A percentile compares a stretch with the other conserved stretches of the same genome.
Evolutionary conservation across 441 rosid genomes (phyloP).

Genomic region (Arabidopsis hybrid): DNA sequence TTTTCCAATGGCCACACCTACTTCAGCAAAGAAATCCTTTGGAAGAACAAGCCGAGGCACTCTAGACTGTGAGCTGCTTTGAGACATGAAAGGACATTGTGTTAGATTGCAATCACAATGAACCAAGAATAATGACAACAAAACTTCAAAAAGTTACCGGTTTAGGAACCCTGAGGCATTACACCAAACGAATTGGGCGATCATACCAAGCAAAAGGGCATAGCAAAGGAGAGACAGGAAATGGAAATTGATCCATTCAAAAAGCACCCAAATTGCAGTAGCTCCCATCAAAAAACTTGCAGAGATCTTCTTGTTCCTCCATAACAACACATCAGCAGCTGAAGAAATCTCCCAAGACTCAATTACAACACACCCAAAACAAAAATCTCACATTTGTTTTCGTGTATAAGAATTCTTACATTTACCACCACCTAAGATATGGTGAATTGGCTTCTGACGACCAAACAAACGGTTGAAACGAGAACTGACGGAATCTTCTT

Average conservation of each 20-base stretch:
- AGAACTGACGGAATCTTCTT: constrained; percentile 65
- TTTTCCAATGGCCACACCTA: constrained; percentile 64
- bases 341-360: constrained; percentile 37
- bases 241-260: constrained; percentile 96
- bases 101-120: constrained; percentile 17
- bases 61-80: constrained; percentile 64
- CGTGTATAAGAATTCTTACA: constrained; percentile 41
- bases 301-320: constrained; percentile 99
- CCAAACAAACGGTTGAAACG: constrained; percentile 75
- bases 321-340: constrained; percentile 99
- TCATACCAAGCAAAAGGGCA: constrained; percentile 78
- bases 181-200: constrained; percentile 82
- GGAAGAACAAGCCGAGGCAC: constrained; percentile 87
- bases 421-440: constrained; percentile 90
- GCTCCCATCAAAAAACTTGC: constrained; percentile 76
- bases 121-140: neutral
- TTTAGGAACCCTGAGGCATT: constrained; percentile 78
- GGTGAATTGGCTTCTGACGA: constrained; percentile 79
- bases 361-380: constrained; percentile 15
- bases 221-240: constrained; percentile 71
- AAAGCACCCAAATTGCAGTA: constrained; percentile 87
- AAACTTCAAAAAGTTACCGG: constrained; percentile 52
- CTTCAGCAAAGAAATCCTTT: constrained; percentile 67
- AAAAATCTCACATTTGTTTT: neutral
- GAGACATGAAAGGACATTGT: neutral